Percentiles rank a stretch among this genome's conserved stretches.
These are phyloP conservation scores for Naganishia vaughanmartiniae DNA, from an alignment of 768 basidiomycete genomes.

Conservation along the genomic window DNA sequence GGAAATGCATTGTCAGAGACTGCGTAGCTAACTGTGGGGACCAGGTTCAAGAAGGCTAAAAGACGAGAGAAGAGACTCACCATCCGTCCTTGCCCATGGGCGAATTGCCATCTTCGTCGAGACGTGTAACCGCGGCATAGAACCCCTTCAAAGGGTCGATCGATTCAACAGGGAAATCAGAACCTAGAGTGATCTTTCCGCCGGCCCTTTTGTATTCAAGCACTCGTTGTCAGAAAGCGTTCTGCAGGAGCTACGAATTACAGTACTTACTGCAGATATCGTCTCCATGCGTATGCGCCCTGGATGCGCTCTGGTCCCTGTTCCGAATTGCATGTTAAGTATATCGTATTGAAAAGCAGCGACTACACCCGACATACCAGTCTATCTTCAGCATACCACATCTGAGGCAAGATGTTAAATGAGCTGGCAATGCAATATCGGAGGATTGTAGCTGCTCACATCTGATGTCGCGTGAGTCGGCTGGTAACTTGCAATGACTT, in stretches of 20 bases:
- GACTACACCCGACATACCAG: conserved; percentile 57
- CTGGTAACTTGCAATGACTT: conserved; percentile 87
- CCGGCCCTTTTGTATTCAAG: conserved; percentile 41
- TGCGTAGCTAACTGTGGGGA: no score
- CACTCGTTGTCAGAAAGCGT: conserved; percentile 1
- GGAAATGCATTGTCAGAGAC: neutral
- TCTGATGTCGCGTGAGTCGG: conserved; percentile 78
- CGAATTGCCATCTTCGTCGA: conserved; percentile 66
- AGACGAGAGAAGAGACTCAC: conserved; percentile 45
- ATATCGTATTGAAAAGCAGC: neutral
- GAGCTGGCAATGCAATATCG: conserved; percentile 9
- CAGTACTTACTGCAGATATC: conserved; percentile 65
- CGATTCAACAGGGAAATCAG: conserved; percentile 90
- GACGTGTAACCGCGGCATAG: conserved; percentile 79
- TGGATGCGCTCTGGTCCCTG: conserved; percentile 70
- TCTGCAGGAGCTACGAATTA: neutral
- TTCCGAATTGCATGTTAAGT: conserved; percentile 43
- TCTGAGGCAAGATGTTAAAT: conserved; percentile 63
- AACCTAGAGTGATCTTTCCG: conserved; percentile 71
- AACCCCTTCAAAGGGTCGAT: conserved; percentile 86
- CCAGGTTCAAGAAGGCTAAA: neutral
- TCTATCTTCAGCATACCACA: conserved; percentile 84
- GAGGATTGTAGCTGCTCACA: conserved; percentile 26
- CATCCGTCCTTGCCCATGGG: conserved; percentile 83
- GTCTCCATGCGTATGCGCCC: conserved; percentile 86